A percentile compares a stretch with the other conserved stretches of the same genome.
Evolutionary conservation across 768 basidiomycete genomes (phyloP).

Genomic region (Amanita inopinata): DNA sequence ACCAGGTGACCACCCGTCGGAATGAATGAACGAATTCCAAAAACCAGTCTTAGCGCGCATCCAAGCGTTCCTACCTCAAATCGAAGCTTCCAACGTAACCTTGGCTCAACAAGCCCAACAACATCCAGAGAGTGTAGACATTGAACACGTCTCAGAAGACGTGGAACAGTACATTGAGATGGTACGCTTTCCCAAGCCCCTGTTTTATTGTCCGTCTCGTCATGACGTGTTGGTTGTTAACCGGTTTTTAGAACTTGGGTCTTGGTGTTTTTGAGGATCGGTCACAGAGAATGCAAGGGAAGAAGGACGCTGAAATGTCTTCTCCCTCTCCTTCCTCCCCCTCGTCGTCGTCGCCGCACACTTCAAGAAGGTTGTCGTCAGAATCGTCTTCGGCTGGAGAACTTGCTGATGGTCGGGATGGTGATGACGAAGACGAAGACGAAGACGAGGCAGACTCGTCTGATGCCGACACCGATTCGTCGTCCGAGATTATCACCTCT

Average conservation of each 20-base stretch:
- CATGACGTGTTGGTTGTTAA: slow-evolving; percentile 6
- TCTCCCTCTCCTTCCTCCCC: slow-evolving; percentile 16
- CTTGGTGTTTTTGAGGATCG: slow-evolving; percentile 50
- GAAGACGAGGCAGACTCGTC: slow-evolving; percentile 23
- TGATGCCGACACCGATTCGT: slow-evolving; percentile 13
- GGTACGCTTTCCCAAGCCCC: slow-evolving; percentile 25
- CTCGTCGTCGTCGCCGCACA: not conserved
- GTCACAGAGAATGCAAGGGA: slow-evolving; percentile 14
- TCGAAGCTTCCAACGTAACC: slow-evolving; percentile 53
- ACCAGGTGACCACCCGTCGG: not conserved
- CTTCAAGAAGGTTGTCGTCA: slow-evolving; percentile 11
- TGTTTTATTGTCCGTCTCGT: not conserved
- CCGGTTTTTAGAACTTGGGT: slow-evolving; percentile 48
- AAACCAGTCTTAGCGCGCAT: slow-evolving; percentile 54
- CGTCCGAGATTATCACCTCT: slow-evolving; percentile 31
- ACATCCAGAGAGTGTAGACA: slow-evolving; percentile 55
- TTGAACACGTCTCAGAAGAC: slow-evolving; percentile 48
- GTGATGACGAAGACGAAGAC: slow-evolving; percentile 22
- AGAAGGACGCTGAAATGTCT: slow-evolving; percentile 23
- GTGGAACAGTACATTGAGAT: slow-evolving; percentile 54
- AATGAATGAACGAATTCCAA: slow-evolving; percentile 1
- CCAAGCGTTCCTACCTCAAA: slow-evolving; percentile 55
- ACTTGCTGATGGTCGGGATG: slow-evolving; percentile 10
- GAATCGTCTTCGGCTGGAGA: slow-evolving; percentile 17
- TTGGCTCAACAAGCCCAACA: slow-evolving; percentile 34